Evolutionary conservation across 805 yeast species (phyloP), one percentile per base, ranked within the genome.

Genomic region (Kluyveromyces lactis): DNA sequence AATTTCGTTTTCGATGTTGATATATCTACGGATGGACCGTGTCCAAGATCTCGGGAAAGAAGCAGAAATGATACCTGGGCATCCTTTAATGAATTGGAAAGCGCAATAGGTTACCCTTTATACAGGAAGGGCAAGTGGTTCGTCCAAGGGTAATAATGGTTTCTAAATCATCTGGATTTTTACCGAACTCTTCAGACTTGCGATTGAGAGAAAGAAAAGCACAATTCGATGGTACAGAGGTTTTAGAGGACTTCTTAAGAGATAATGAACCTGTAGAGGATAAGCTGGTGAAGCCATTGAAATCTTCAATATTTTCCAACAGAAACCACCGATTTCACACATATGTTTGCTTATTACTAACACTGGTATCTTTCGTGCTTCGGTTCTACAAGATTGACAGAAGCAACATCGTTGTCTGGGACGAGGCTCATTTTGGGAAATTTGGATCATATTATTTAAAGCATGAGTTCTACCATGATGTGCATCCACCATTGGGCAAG

Each of bases 401-500:
- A 41, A 83, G 86, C 45, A 69, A 73, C 41, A 69, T 73, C 41
- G 97, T 92, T 23, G 92, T 92, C 34, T 89, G 97, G 97, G 97
- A 87, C 64, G 97, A 87, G 60, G 97, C 96, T 30, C 96, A 89
- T 67, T 90, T 90, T 62, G 98, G 97, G 38, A 92, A 90, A 60
- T 90, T 90, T 60, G 97, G 97, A 24, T 81, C 95, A 10, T 81
- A 86, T 60, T 90, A 90, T 62, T 68, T 90, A 46, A 79, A 75
- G 51, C 92, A 86, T 50, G 95, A 86, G 53, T 86, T 84, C 58
- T 90, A 89, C 62, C 94, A 86, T 58, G 98, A 90, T 63, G 96
- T 90, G 26, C 98, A 90, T 63, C 98, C 98, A 36, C 98, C 98
- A 1, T 68, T 90, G 52, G 97, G 97, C 17, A 90, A 90, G 63